Base-by-base conservation (phyloP, 2,329 filamentous ascomycete genomes). In the Alternaria panax region DNA sequence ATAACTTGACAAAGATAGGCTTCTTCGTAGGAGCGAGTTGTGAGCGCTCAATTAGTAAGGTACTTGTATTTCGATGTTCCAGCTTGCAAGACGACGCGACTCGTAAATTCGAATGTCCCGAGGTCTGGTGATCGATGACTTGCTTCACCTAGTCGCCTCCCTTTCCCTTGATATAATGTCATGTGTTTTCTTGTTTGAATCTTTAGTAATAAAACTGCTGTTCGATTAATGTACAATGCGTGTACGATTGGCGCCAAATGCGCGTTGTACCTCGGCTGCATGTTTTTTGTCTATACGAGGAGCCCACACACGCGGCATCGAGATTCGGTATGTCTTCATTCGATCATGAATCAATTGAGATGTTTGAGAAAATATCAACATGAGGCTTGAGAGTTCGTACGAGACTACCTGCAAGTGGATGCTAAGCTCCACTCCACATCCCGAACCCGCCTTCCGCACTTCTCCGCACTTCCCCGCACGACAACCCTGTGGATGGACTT, bases 401-500 rank as follows among this genome's bases (percentile, higher is more conserved):
- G 18, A 24, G 36, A 24, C n/a, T 5, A 22, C 18, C 18, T 12
- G 18, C 18, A 5, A 36, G n/a, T 4, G 11, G 25, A 30, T 51
- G 40, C 36, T 22, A 51, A 25, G 3, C 45, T 36, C 45, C 18
- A 24, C 45, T 48, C 45, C 45, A 34, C 45, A 25, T 48, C 14
- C 45, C 45, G 28, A 28, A n/a, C 20, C 20, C 24, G 11, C 27
- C 14, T 25, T 51, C 27, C 45, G 45, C 20, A 27, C 43, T 56
- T 51, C 53, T 45, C 53, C 53, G 36, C 53, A 56, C 45, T 12
- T 8, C 7, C 53, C 53, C 53, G 36, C 53, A 56, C 45, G 12
- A 9, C 7, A 20, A 36, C 34, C 20, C 30, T 34, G 24, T 22
- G 20, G 20, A 48, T 24, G 20, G 22, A 34, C 30, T 16, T 36